Conservation (phyloP, 2,329 filamentous ascomycete species). For the Epichloe gansuensis region DNA sequence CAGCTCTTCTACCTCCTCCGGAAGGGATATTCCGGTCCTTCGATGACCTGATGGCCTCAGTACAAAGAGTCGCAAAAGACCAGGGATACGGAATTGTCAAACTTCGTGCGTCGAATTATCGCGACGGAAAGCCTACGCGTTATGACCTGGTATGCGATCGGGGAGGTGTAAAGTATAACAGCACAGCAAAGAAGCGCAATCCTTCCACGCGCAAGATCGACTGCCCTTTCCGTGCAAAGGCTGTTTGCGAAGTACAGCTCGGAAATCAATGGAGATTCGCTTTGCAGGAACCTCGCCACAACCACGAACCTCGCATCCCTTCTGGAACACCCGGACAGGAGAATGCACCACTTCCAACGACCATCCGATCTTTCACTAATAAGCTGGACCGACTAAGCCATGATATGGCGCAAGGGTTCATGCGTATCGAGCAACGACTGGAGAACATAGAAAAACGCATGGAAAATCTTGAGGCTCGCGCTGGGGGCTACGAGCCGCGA, state of each 20-base stretch:
- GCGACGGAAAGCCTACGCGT: conserved; percentile 47
- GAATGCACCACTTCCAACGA: conserved; percentile 44
- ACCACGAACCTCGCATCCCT: conserved; percentile 45
- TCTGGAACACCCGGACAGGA: conserved; percentile 42
- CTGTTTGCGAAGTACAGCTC: conserved; percentile 49
- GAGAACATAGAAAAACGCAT: conserved; percentile 43
- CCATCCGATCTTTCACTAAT: conserved; percentile 43
- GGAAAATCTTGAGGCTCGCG: conserved; percentile 36
- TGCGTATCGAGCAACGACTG: conserved; percentile 35
- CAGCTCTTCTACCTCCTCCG: conserved; percentile 39
- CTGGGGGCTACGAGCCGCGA: conserved; percentile 29
- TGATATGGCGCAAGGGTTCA: conserved; percentile 40
- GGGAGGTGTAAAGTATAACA: conserved; percentile 51
- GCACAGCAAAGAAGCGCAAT: conserved; percentile 51
- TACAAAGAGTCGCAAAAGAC: conserved; percentile 47
- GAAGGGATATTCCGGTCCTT: conserved; percentile 48
- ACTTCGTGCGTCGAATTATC: conserved; percentile 49
- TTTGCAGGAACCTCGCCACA: conserved; percentile 46
- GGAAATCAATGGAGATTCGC: conserved; percentile 52
- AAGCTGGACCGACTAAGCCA: conserved; percentile 47
- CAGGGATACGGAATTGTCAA: conserved; percentile 52
- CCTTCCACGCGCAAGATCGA: conserved; percentile 52
- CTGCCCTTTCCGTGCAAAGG: conserved; percentile 50
- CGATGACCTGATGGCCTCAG: conserved; percentile 43
- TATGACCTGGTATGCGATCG: conserved; percentile 52